phyloP scores from a whole-genome alignment of 768 basidiomycete species.

The Dacryopinax spathularia region DNA sequence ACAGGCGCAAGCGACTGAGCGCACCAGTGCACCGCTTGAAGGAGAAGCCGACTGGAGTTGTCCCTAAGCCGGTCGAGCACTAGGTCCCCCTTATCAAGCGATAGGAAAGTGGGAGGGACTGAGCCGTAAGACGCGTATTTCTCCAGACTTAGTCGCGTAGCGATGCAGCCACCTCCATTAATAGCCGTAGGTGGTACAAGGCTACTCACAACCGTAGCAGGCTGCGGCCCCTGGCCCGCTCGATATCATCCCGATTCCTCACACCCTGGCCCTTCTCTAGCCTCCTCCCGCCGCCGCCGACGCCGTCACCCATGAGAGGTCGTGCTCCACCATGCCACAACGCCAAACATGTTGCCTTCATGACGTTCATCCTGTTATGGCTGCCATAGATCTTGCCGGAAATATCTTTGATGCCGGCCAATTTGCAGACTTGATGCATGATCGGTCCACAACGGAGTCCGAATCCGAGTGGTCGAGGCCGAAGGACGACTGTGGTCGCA shows the following conservation, averaged over 20 bases:
- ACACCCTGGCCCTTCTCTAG: slow-evolving; percentile 65
- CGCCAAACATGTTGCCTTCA: slow-evolving; percentile 72
- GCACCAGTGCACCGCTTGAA: too few species aligned
- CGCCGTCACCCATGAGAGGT: slow-evolving; percentile 64
- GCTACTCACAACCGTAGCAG: slow-evolving; percentile 34
- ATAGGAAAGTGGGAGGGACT: too few species aligned
- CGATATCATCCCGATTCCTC: slow-evolving; percentile 49
- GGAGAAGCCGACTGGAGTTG: too few species aligned
- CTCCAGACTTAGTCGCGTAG: too few species aligned
- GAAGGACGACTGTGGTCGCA: slow-evolving; percentile 60
- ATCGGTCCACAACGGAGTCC: slow-evolving; percentile 81
- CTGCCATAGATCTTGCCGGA: slow-evolving; percentile 94
- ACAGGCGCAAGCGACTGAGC: too few species aligned
- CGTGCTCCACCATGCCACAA: slow-evolving; percentile 75
- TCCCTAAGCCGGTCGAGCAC: too few species aligned
- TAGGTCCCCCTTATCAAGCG: too few species aligned
- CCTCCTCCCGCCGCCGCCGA: slow-evolving; percentile 57
- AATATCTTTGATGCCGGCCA: slow-evolving; percentile 88
- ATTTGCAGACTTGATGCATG: slow-evolving; percentile 72
- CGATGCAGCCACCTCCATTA: too few species aligned
- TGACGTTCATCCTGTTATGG: slow-evolving; percentile 68
- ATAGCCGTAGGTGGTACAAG: too few species aligned
- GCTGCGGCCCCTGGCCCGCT: slow-evolving; percentile 70
- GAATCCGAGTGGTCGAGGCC: slow-evolving; percentile 78
- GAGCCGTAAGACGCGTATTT: too few species aligned